phyloP scores from a whole-genome alignment of 805 yeast genomes.

The Yamadazyma paraphyllophila region DNA sequence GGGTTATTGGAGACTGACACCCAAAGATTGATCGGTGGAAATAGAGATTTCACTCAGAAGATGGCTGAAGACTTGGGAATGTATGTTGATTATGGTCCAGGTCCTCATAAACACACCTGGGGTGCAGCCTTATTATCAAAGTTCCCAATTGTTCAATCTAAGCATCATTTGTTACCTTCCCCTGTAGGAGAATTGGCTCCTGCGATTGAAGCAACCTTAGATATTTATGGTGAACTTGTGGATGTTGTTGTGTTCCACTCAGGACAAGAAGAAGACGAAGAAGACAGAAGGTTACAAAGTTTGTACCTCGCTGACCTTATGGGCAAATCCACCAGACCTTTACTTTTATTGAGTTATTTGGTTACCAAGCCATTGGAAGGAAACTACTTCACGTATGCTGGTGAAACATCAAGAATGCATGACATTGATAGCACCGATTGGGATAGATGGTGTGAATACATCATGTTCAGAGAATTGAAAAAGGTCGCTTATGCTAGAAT shows the following conservation, averaged over 20 bases:
- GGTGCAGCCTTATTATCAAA: constrained; percentile 90
- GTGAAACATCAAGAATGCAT: constrained; percentile 79
- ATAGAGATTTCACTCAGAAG: constrained; percentile 88
- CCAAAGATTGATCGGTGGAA: constrained; percentile 91
- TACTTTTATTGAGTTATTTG: constrained; percentile 81
- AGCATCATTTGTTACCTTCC: constrained; percentile 89
- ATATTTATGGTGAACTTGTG: constrained; percentile 80
- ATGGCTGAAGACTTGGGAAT: constrained; percentile 89
- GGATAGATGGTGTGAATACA: constrained; percentile 99
- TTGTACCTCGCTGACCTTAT: constrained; percentile 71
- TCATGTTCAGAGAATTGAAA: constrained; percentile 78
- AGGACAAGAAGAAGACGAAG: constrained; percentile 97
- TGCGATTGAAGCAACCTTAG: constrained; percentile 93
- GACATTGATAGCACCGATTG: constrained; percentile 92
- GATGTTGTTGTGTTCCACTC: constrained; percentile 97
- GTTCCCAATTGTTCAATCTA: constrained; percentile 87
- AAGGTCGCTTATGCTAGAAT: constrained; percentile 94
- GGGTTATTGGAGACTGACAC: constrained; percentile 93
- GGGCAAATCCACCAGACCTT: constrained; percentile 81
- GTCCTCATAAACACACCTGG: constrained; percentile 98
- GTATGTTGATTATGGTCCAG: constrained; percentile 97
- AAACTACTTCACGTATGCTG: constrained; percentile 88
- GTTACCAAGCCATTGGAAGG: constrained; percentile 88
- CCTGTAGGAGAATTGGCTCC: constrained; percentile 99
- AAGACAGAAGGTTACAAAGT: constrained; percentile 87